A percentile compares a stretch with the other conserved stretches of the same genome.
phyloP scores from a whole-genome alignment of 805 yeast species.

The Nakazawaea ishiwadae region DNA sequence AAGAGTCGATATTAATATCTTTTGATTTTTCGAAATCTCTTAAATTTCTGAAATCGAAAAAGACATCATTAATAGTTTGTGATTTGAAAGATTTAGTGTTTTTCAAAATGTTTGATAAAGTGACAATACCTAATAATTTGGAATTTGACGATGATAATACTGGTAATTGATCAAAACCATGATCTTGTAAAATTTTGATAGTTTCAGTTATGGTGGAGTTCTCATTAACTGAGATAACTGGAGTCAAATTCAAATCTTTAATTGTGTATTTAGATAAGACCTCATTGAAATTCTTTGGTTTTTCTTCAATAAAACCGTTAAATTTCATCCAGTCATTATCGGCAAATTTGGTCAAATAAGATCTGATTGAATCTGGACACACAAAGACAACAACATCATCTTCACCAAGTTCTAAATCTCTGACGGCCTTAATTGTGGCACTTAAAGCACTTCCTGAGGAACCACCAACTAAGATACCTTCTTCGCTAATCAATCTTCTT shows the following conservation, averaged over 20 bases:
- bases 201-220: conserved; percentile 59
- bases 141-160: conserved; percentile 53
- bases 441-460: conserved; percentile 81
- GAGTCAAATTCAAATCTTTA: conserved; percentile 66
- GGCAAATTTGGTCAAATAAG: conserved; percentile 81
- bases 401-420: conserved; percentile 56
- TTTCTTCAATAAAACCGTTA: conserved; percentile 60
- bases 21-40: conserved; percentile 62
- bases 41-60: conserved; percentile 71
- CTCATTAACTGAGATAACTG: conserved; percentile 70
- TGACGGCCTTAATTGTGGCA: conserved; percentile 68
- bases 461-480: conserved; percentile 88
- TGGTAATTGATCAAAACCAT: conserved; percentile 84
- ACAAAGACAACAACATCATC: conserved; percentile 74
- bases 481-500: conserved; percentile 76
- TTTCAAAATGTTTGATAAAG: conserved; percentile 63
- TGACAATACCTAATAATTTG: conserved; percentile 69
- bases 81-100: conserved; percentile 60
- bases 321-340: conserved; percentile 89
- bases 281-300: conserved; percentile 19
- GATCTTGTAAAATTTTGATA: conserved; percentile 62
- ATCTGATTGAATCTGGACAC: conserved; percentile 83
- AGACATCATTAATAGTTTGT: conserved; percentile 50
- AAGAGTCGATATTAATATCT: conserved; percentile 50
- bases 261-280: conserved; percentile 43